These are phyloP conservation scores for Tuber microsphaerosporum DNA, from an alignment of 495 filamentous ascomycete genomes.

Conservation along the genomic window DNA sequence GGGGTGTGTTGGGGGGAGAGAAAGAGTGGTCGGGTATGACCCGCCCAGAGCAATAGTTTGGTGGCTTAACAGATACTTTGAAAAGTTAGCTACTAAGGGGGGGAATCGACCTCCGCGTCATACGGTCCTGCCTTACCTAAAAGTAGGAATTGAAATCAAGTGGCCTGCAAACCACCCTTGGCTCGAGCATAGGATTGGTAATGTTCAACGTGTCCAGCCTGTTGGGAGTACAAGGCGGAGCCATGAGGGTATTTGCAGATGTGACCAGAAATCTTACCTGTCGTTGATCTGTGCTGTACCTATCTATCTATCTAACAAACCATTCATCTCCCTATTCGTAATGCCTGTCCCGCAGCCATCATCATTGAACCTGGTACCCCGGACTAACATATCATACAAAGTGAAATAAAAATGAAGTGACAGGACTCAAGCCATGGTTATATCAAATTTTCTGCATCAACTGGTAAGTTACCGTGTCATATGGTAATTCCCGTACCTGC, in stretches of 20 bases:
- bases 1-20: conserved; percentile 19
- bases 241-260: not conserved
- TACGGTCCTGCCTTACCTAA: not conserved
- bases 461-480: not conserved
- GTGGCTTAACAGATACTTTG: conserved; percentile 28
- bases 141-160: not conserved
- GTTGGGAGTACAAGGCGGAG: not conserved
- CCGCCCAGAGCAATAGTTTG: conserved; percentile 26
- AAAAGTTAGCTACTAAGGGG: conserved; percentile 14
- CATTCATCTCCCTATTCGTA: not conserved
- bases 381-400: not conserved
- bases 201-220: not conserved
- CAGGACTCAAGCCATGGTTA: not conserved
- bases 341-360: not conserved
- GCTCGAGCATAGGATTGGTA: not conserved
- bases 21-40: conserved; percentile 21
- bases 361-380: not conserved
- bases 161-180: not conserved
- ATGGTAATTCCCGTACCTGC: not conserved
- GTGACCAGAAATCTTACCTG: not conserved
- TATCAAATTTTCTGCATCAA: not conserved
- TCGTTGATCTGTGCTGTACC: not conserved
- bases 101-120: not conserved
- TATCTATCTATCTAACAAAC: not conserved
- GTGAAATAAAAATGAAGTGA: not conserved